Base-by-base conservation (phyloP, 2,329 filamentous ascomycete species). In the Hyphodiscus sp. region DNA sequence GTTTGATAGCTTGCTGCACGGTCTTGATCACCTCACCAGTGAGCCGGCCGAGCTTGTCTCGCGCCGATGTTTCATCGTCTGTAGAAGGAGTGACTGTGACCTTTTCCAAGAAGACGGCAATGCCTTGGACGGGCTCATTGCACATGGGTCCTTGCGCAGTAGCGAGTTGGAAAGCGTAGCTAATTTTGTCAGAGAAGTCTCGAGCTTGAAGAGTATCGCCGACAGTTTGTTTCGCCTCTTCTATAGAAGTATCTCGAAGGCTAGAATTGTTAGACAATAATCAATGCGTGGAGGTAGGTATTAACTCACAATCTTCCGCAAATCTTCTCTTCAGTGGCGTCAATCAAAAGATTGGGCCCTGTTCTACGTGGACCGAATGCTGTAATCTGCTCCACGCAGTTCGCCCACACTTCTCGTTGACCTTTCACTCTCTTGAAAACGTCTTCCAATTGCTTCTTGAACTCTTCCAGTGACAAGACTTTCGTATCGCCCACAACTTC, bases 21-120 rank as follows among this genome's bases (percentile, higher is more conserved):
- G 88, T 86, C 69, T 91, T 91, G 74, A 99, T 96, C 45, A 95
- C 83, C 72, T 97, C 94, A 58, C 94, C 91, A 0, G 91, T 97
- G 0, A 97, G 76, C 2, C 91, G 86, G 63, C 88, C 87, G 16
- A 91, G 76, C 50, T 80, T 82, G 62, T 90, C 85, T 15, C 78
- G 74, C 15, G 80, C 76, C 1, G 86, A 79, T 16, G 78, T 66
- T 20, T 66, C 66, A 29, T 79, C 76, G 8, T 80, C 78, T 1
- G 76, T 71, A 1, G 76, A 71, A 4, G 81, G 74, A 51, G 77
- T 74, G 33, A 95, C 75, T 3, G 76, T 73, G 29, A 96, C 75
- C 46, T 90, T 85, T 70, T 99, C 91, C 47, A 99, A 76, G 69
- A 95, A 87, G 47, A 97, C 88, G 42, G 91, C 94, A 20, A 96